phyloP scores from a whole-genome alignment of 106 monocot genomes.

The Xerophyta viscosa region DNA sequence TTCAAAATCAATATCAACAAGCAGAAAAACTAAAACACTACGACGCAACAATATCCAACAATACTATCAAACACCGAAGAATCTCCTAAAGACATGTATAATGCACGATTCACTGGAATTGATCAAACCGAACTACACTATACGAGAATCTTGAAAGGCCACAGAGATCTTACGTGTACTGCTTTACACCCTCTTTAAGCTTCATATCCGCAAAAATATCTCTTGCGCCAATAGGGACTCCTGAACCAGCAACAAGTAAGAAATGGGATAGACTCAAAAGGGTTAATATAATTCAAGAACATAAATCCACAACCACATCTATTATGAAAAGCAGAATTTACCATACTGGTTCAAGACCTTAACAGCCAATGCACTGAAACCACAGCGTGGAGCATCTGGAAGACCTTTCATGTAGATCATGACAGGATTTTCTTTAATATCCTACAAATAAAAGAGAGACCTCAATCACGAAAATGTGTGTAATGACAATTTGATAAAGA shows the following conservation, averaged over 20 bases:
- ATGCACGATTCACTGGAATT: too few relatives aligned
- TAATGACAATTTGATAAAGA: neutral
- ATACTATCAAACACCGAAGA: too few relatives aligned
- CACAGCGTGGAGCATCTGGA: constrained; percentile 88
- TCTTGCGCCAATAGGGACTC: neutral
- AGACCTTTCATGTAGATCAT: constrained; percentile 96
- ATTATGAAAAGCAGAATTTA: too few relatives aligned
- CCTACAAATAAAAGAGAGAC: constrained; percentile 42
- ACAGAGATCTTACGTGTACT: neutral
- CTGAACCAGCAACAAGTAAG: neutral
- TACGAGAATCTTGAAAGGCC: too few relatives aligned
- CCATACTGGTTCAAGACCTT: constrained; percentile 72
- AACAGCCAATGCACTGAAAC: constrained; percentile 91
- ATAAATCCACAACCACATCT: too few relatives aligned
- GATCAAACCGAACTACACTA: too few relatives aligned
- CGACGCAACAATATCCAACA: too few relatives aligned
- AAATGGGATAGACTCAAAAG: too few relatives aligned
- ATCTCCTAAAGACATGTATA: too few relatives aligned
- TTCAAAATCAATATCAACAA: too few relatives aligned
- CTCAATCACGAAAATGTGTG: neutral
- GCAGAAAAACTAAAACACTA: too few relatives aligned
- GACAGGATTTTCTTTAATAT: constrained; percentile 75
- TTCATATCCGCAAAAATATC: constrained; percentile 1
- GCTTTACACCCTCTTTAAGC: neutral
- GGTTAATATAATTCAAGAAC: too few relatives aligned